Conservation (phyloP, 306 rosid species). For the Oxytropis ochrocephala region DNA sequence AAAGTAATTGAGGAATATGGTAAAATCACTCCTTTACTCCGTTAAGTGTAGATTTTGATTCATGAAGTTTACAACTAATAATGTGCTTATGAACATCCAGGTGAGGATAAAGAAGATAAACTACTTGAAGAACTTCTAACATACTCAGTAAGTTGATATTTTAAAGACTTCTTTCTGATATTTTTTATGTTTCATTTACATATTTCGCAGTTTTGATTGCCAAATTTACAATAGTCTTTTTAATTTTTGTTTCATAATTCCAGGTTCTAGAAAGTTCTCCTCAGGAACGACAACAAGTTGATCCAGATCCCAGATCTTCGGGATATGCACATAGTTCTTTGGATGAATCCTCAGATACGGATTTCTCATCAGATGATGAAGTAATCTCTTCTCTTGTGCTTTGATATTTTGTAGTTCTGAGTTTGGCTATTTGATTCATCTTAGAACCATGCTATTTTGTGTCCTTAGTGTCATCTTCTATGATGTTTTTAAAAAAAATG, state of each 20-base stretch:
- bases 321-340: slow-evolving; percentile 49
- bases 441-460: background rate
- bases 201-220: background rate
- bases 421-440: slow-evolving; percentile 1
- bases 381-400: slow-evolving; percentile 28
- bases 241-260: slow-evolving; percentile 9
- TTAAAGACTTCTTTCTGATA: background rate
- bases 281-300: slow-evolving; percentile 38
- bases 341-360: slow-evolving; percentile 54
- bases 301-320: slow-evolving; percentile 45
- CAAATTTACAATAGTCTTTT: background rate
- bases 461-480: background rate
- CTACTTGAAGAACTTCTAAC: slow-evolving; percentile 76
- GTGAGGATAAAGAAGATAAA: slow-evolving; percentile 64
- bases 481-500: background rate
- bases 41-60: background rate
- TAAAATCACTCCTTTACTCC: slow-evolving; percentile 30
- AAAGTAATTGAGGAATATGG: slow-evolving; percentile 79
- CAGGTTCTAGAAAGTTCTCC: slow-evolving; percentile 65
- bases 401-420: background rate
- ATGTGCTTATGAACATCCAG: slow-evolving; percentile 41
- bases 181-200: background rate
- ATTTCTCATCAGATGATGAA: slow-evolving; percentile 52
- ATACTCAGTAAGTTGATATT: slow-evolving; percentile 55
- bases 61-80: slow-evolving; percentile 14